These are phyloP conservation scores for Fusarium proliferatum DNA, from an alignment of 2,329 filamentous ascomycete genomes.

Conservation along the genomic window DNA sequence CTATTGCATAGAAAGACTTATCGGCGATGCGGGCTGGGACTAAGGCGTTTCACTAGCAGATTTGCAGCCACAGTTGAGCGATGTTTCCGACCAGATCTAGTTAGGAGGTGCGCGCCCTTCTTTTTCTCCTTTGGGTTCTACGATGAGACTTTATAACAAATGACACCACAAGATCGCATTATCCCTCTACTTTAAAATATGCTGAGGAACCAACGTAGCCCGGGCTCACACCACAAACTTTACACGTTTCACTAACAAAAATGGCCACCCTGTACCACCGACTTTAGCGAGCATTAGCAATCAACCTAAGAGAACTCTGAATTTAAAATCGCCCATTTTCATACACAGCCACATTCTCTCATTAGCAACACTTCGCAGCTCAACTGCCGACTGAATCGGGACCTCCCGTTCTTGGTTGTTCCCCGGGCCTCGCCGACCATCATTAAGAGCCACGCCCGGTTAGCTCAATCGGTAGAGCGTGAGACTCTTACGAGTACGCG, in stretches of 20 bases:
- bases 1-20: background rate
- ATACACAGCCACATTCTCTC: background rate
- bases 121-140: background rate
- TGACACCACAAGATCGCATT: fast-evolving
- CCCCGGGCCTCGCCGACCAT: fast-evolving
- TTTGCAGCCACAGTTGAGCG: background rate
- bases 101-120: fast-evolving
- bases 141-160: fast-evolving
- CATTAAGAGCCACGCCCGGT: conserved; percentile 48
- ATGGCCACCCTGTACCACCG: background rate
- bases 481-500: conserved; percentile 67
- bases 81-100: too few relatives aligned
- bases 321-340: background rate
- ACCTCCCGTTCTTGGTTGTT: background rate
- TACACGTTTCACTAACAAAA: background rate
- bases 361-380: background rate
- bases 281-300: background rate
- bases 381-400: background rate
- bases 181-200: background rate
- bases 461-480: conserved; percentile 67
- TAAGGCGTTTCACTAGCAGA: fast-evolving
- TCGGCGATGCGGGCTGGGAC: fast-evolving
- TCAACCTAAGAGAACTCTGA: background rate
- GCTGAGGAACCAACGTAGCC: background rate
- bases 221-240: background rate